A percentile compares a stretch with the other conserved stretches of the same genome.
Conservation (phyloP, 129 eudicot genomes). For the Lactuca sativa region DNA sequence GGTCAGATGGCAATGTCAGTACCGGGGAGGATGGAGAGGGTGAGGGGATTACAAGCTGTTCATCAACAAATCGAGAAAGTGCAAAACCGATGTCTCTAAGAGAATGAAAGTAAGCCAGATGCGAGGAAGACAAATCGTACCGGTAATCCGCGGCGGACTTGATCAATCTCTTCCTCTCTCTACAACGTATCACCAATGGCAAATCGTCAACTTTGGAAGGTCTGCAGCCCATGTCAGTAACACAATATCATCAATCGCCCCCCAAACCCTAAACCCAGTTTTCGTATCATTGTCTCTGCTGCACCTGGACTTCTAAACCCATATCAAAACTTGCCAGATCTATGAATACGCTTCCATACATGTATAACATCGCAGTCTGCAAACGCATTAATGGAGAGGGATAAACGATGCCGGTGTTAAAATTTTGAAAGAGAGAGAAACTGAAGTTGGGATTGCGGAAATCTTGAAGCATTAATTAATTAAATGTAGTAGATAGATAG, state of each 20-base stretch:
- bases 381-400: conserved; percentile 28
- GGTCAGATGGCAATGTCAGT: conserved; percentile 63
- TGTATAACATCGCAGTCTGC: conserved; percentile 3
- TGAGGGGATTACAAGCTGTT: conserved; percentile 57
- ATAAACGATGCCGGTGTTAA: conserved; percentile 9
- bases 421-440: conserved; percentile 2
- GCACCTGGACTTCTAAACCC: conserved; percentile 9
- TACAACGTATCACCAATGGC: conserved; percentile 74
- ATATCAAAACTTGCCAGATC: conserved; percentile 26
- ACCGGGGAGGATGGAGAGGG: conserved; percentile 59
- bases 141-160: conserved; percentile 81
- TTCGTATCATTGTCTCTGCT: conserved; percentile 20
- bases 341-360: conserved; percentile 1
- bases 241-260: conserved; percentile 10
- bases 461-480: neutral
- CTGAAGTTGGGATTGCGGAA: conserved; percentile 23
- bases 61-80: conserved; percentile 73
- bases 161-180: conserved; percentile 61
- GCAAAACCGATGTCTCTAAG: conserved; percentile 76
- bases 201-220: conserved; percentile 74
- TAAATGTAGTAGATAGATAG: conserved; percentile 11
- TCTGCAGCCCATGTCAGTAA: conserved; percentile 63
- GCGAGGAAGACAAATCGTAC: conserved; percentile 76
- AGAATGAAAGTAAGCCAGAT: conserved; percentile 67
- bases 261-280: conserved; percentile 32